A percentile compares a stretch with the other conserved stretches of the same genome.
These are phyloP conservation scores for Trichoderma gamsii DNA, from an alignment of 495 filamentous ascomycete genomes.

Conservation along the genomic window DNA sequence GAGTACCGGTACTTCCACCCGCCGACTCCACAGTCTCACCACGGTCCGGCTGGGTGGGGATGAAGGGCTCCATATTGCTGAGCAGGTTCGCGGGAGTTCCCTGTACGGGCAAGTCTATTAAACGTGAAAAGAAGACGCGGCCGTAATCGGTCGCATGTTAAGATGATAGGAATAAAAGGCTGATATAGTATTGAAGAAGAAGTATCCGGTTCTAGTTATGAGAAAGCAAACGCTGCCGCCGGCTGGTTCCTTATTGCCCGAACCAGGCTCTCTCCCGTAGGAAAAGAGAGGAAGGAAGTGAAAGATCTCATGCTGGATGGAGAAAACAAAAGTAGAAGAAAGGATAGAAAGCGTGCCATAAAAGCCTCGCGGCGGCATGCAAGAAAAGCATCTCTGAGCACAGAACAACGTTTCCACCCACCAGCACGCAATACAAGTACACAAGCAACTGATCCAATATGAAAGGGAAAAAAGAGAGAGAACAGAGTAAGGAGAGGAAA, in stretches of 20 bases:
- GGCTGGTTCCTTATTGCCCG: background rate
- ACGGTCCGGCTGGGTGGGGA: background rate
- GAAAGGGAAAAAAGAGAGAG: background rate
- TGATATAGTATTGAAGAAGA: background rate
- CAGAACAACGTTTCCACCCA: background rate
- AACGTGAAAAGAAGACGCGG: background rate
- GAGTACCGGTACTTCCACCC: background rate
- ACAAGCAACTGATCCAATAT: background rate
- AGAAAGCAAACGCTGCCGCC: background rate
- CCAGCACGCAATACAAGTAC: background rate
- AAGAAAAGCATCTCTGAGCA: background rate
- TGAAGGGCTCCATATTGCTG: background rate
- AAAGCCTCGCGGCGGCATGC: background rate
- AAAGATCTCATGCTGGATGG: background rate
- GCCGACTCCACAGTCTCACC: conserved; percentile 7
- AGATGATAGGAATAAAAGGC: background rate
- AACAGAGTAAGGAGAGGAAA: background rate
- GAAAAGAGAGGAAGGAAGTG: background rate
- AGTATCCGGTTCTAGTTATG: background rate
- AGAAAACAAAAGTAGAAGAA: background rate
- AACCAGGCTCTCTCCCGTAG: background rate
- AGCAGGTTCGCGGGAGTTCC: background rate
- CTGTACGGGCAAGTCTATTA: no score
- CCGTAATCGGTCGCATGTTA: background rate
- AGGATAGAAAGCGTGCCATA: background rate